Conservation (phyloP, 805 yeast species). For the Torulaspora maleeae region DNA sequence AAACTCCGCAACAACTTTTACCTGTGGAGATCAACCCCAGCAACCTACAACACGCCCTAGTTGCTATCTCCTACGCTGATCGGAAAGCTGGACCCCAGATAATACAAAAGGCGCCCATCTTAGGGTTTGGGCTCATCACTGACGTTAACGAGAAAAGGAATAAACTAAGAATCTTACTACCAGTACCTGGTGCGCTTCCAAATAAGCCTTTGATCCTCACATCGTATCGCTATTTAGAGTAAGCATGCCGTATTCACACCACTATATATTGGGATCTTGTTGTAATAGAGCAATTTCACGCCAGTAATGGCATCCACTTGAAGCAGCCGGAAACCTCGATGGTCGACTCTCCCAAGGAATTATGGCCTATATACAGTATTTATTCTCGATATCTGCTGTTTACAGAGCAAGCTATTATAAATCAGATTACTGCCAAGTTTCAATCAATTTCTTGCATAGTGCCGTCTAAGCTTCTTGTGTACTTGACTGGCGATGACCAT, state of each 20-base stretch:
- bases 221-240: slow-evolving; percentile 77
- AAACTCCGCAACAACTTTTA: slow-evolving; percentile 27
- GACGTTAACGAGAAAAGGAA: slow-evolving; percentile 72
- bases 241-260: slow-evolving; percentile 8
- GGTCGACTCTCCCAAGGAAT: too few relatives aligned
- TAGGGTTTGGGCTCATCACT: slow-evolving; percentile 70
- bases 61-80: slow-evolving; percentile 57
- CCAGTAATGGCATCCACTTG: too few relatives aligned
- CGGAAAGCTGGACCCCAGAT: slow-evolving; percentile 45
- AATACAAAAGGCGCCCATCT: slow-evolving; percentile 50
- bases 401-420: too few relatives aligned
- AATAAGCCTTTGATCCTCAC: slow-evolving; percentile 70
- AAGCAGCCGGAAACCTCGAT: too few relatives aligned
- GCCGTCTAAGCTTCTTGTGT: too few relatives aligned
- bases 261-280: too few relatives aligned
- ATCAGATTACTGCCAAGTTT: too few relatives aligned
- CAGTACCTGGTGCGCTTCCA: slow-evolving; percentile 86
- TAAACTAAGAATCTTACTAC: slow-evolving; percentile 67
- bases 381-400: too few relatives aligned
- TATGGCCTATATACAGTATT: too few relatives aligned
- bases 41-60: slow-evolving; percentile 66
- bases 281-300: too few relatives aligned
- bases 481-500: too few relatives aligned
- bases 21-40: slow-evolving; percentile 45
- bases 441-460: too few relatives aligned